Base-by-base conservation (phyloP, 805 yeast species). In the Saccharomycopsis fibuligera region DNA sequence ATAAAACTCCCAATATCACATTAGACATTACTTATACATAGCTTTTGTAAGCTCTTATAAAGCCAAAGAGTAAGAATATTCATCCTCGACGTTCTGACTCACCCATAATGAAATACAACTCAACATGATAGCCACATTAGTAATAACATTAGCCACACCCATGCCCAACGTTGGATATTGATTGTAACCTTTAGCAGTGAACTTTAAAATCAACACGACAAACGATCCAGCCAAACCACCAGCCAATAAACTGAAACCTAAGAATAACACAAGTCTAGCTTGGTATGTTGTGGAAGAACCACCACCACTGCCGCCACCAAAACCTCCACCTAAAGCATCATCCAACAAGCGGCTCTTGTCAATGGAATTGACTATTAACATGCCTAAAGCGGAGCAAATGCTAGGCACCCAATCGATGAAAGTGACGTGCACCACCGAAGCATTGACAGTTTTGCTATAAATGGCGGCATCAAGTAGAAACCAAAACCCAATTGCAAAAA, bases 321-420 rank as follows among this genome's bases (percentile, higher is more conserved):
- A 67, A 52, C 68, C 67, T 46, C 54, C 53, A 9, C 63, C 61
- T 4, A 61, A 41, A 6, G 63, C 62, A 47, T 63, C 66, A 41
- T 68, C 70, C 30, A 70, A 51, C 36, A 70, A 56, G 45, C 68
- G 62, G 41, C 60, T 67, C 56, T 71, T 72, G 46, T 72, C 80
- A 58, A 67, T 68, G 0, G 74, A 67, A 51, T 68, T 72, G n/a
- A 74, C 70, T 40, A 89, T 81, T 38, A 90, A 68, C 87, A 90
- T 90, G 1, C 99, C 99, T 31, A 89, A 64, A 0, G 95, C 79
- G 5, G 95, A 82, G 57, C 96, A 85, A 25, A 91, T 75, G 55
- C 86, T 80, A 3, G 99, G 99, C 45, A 93, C 79, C 99, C 99
- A 91, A 67, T 91, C 99, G 36, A 87, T 83, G 61, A 91, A 86